Base-by-base conservation (phyloP, 2,329 filamentous ascomycete genomes). In the Fusarium continuum region DNA sequence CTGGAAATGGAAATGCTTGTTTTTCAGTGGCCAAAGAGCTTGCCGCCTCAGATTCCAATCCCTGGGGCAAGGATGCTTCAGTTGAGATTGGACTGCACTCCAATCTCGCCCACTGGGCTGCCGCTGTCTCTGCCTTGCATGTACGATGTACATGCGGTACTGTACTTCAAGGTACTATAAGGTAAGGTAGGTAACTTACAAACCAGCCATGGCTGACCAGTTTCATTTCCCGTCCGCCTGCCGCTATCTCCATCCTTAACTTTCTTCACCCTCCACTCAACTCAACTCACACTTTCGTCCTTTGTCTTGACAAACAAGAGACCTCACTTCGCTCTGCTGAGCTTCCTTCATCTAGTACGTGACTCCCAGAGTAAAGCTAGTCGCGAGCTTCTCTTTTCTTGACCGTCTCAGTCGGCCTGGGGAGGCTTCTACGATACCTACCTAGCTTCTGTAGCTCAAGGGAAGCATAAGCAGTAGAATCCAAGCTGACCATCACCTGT, bases 1-100 rank as follows among this genome's bases (percentile, higher is more conserved):
- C 61, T 65, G 53, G 46, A 65, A 58, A 58, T 65, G 53, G 46
- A 65, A 58, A 58, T 52, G 56, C 61, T 65, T 65, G 43, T 54
- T 66, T 63, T 57, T 65, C 62, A 65, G 57, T 65, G 62, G 61
- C 48, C 48, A 23, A 49, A n/a, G 51, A 54, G 52, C 47, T 58
- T 31, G 46, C 57, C 38, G 54, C 41, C 36, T 45, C 38, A 57
- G 54, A 53, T 58, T 56, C 43, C 41, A 50, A 46, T 49, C 61
- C 54, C 26, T 63, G 61, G n/a, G 46, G 32, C 55, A 58, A 51
- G 52, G 54, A 55, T 61, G 55, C 61, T 57, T 65, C 49, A 61
- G 55, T 62, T 54, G 55, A 64, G 61, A 64, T 64, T 64, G 50
- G 50, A 35, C 35, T 45, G 48, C 32, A 36, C 22, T n/a, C 25